phyloP scores from a whole-genome alignment of 306 rosid species.

The Rosa rugosa region DNA sequence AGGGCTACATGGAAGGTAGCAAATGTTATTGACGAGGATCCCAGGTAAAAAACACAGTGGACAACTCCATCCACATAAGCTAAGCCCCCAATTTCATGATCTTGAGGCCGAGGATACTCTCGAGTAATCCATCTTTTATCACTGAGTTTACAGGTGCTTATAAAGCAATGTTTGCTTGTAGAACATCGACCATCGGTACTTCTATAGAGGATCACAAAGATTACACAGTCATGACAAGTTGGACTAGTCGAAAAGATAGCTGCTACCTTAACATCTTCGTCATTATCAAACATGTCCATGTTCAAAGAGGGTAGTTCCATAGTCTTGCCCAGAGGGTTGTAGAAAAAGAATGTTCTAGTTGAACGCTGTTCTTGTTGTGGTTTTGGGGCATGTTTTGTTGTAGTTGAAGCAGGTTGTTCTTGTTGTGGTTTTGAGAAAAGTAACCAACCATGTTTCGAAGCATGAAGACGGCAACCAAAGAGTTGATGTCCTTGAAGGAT shows the following conservation, averaged over 20 bases:
- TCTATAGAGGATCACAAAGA: background rate
- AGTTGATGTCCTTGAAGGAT: background rate
- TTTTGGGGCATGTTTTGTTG: background rate
- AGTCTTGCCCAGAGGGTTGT: background rate
- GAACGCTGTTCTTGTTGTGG: background rate
- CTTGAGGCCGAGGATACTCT: background rate
- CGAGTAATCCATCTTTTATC: background rate
- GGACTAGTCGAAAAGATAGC: slow-evolving; percentile 2
- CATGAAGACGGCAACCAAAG: background rate
- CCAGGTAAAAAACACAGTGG: background rate
- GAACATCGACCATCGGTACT: too few relatives aligned
- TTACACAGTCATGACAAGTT: background rate
- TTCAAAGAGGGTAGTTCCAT: background rate
- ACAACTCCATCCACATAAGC: background rate
- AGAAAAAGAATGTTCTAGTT: background rate
- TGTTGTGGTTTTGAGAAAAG: background rate
- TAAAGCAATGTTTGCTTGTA: background rate
- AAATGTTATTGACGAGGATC: background rate
- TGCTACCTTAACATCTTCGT: background rate
- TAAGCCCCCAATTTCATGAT: background rate
- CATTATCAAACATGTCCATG: background rate
- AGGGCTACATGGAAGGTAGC: background rate
- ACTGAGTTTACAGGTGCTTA: background rate
- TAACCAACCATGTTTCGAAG: slow-evolving; percentile 10
- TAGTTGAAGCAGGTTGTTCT: background rate